phyloP scores from a whole-genome alignment of 2,329 filamentous ascomycete species.

The Cadophora luteo-olivacea region DNA sequence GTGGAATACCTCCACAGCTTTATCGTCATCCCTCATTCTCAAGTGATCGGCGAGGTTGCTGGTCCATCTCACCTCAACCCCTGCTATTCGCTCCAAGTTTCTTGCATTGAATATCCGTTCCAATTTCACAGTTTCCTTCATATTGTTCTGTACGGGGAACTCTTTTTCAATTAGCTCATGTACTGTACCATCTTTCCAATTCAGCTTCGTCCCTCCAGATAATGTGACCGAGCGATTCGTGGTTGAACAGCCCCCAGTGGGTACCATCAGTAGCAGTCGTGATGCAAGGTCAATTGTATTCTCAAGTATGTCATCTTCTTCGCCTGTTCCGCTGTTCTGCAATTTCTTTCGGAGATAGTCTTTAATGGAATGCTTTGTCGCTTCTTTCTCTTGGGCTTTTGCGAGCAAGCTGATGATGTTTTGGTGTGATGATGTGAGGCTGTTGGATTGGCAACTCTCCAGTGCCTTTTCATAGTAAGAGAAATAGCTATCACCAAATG shows the following conservation, averaged over 20 bases:
- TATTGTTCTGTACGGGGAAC: not conserved
- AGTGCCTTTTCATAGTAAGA: not conserved
- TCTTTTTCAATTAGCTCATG: constrained; percentile 7
- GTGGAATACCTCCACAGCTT: constrained; percentile 49
- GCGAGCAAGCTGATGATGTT: not conserved
- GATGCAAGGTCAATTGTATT: constrained; percentile 19
- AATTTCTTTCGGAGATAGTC: not conserved
- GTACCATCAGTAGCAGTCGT: constrained; percentile 27
- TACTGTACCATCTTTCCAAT: constrained; percentile 21
- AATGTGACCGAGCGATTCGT: not conserved
- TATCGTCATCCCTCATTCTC: constrained; percentile 49
- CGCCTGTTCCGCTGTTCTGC: not conserved
- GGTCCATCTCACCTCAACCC: constrained; percentile 48
- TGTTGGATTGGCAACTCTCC: not conserved
- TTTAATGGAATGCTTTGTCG: not conserved
- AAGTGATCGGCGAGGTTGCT: constrained; percentile 52
- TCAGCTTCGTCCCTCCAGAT: not conserved
- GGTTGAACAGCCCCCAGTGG: not conserved
- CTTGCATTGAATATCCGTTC: constrained; percentile 36
- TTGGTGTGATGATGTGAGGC: constrained; percentile 1
- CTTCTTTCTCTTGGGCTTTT: not conserved
- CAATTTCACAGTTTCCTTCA: constrained; percentile 23
- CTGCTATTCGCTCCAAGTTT: constrained; percentile 45
- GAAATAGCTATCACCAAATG: not conserved
- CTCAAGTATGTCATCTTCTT: constrained; percentile 3